Evolutionary conservation across 495 filamentous ascomycete genomes (phyloP).

Genomic region (Penicillium diatomitis): DNA sequence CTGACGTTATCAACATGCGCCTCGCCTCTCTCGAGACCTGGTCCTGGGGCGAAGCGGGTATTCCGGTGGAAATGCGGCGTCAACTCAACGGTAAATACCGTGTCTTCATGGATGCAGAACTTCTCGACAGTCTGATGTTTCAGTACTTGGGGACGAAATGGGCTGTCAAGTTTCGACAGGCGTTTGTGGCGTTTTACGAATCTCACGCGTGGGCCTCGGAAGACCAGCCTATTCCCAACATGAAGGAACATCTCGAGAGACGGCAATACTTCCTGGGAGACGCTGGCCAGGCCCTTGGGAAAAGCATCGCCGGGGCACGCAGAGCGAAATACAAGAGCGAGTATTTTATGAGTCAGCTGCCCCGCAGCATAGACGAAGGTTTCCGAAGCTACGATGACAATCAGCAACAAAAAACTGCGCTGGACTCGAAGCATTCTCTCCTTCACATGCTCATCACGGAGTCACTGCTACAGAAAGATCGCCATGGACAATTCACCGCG

Average conservation of each 20-base stretch:
- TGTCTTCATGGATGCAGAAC: constrained; percentile 58
- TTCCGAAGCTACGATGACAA: constrained; percentile 26
- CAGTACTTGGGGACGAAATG: constrained; percentile 56
- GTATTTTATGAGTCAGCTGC: constrained; percentile 50
- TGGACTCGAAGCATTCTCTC: constrained; percentile 50
- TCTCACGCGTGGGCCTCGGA: constrained; percentile 31
- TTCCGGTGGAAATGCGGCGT: constrained; percentile 51
- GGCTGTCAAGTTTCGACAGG: constrained; percentile 45
- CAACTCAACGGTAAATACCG: constrained; percentile 54
- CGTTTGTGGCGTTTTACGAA: constrained; percentile 21
- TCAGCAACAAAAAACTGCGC: constrained; percentile 26
- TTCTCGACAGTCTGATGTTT: constrained; percentile 55
- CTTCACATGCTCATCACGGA: constrained; percentile 55
- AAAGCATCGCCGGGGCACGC: constrained; percentile 29
- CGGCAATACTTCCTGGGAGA: constrained; percentile 40
- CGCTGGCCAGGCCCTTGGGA: constrained; percentile 11
- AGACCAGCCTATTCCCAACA: constrained; percentile 28
- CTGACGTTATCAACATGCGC: constrained; percentile 61
- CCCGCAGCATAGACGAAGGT: constrained; percentile 14
- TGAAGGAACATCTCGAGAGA: constrained; percentile 29
- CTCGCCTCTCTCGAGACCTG: constrained; percentile 48
- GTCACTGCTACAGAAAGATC: constrained; percentile 47
- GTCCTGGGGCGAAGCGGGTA: constrained; percentile 46
- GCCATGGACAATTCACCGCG: constrained; percentile 50
- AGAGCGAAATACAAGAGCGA: constrained; percentile 17